A percentile compares a stretch with the other conserved stretches of the same genome.
phyloP scores from a whole-genome alignment of 2,329 filamentous ascomycete genomes.

The Claviceps spartinae region DNA sequence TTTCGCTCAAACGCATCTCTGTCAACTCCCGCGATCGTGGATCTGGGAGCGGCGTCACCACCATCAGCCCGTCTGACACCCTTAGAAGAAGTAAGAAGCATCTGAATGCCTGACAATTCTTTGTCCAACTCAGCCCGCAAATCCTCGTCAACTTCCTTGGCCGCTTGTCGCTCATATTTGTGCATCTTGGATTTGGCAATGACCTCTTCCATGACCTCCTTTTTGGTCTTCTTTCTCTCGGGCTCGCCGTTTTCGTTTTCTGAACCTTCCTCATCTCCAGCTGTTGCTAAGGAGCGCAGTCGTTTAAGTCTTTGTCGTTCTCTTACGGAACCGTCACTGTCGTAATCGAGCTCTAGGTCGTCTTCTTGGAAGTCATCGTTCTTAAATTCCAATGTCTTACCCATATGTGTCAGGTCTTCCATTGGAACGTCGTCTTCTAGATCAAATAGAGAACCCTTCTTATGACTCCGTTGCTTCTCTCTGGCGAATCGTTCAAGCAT shows the following conservation, averaged over 20 bases:
- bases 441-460: constrained; percentile 73
- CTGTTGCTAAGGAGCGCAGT: constrained; percentile 30
- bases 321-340: constrained; percentile 41
- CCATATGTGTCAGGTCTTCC: constrained; percentile 66
- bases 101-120: constrained; percentile 63
- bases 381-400: constrained; percentile 57
- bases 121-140: constrained; percentile 73
- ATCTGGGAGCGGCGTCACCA: constrained; percentile 11
- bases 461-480: constrained; percentile 70
- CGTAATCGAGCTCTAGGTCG: constrained; percentile 49
- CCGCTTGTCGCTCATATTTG: constrained; percentile 86
- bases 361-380: constrained; percentile 67
- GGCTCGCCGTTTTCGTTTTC: constrained; percentile 45
- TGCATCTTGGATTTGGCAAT: constrained; percentile 94
- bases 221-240: constrained; percentile 83
- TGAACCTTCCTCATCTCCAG: constrained; percentile 31
- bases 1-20: constrained; percentile 64
- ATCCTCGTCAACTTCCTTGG: constrained; percentile 88
- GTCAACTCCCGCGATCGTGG: constrained; percentile 39
- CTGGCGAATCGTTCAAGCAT: constrained; percentile 81
- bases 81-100: constrained; percentile 45
- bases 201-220: constrained; percentile 94
- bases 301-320: constrained; percentile 43
- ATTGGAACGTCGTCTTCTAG: constrained; percentile 59
- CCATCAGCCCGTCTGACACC: constrained; percentile 24